Base-by-base conservation (phyloP, 2,329 filamentous ascomycete species). In the Ploettnerulaceae sp. region DNA sequence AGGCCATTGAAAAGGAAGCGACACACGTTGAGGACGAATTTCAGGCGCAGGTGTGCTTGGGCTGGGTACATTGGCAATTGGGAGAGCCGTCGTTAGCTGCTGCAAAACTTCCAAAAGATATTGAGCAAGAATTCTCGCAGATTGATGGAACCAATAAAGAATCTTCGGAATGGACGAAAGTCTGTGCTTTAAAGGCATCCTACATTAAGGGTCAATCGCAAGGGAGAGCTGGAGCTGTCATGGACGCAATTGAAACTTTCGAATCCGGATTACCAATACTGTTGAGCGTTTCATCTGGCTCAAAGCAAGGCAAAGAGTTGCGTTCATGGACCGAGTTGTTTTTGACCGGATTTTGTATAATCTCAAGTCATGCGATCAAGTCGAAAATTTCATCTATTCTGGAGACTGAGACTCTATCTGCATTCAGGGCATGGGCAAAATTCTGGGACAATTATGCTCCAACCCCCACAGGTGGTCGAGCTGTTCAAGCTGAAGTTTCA, bases 11-110 rank as follows among this genome's bases (percentile, higher is more conserved):
- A 5, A 71, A 72, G 43, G 82, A 83, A 58, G 67, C 70, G 4
- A 62, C 61, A 6, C 67, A 73, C 54, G 64, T 66, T 9, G 75
- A 83, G 62, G 81, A 84, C 56, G 72, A 68, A 44, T 84, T 91
- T 57, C 89, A 95, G 66, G 90, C 89, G 24, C 82, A 81, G 51
- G 82, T 93, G 41, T 93, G 88, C 65, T 66, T 91, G 34, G 89
- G 83, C 45, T 94, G 89, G 86, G 73, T 95, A 58, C 81, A 94
- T 61, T 95, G 86, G 80, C 78, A 81, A 7, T 67, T 84, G 43
- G 81, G 79, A 25, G 84, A 94, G 57, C 85, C 85, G 54, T 71
- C 70, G 1, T 64, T 79, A 32, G 82, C 84, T 28, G 67, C 77
- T 32, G 69, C 70, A 26, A 76, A 72, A 47, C 70, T 95, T 11